Base-by-base conservation (phyloP, 768 basidiomycete species). In the Suillus subaureus region DNA sequence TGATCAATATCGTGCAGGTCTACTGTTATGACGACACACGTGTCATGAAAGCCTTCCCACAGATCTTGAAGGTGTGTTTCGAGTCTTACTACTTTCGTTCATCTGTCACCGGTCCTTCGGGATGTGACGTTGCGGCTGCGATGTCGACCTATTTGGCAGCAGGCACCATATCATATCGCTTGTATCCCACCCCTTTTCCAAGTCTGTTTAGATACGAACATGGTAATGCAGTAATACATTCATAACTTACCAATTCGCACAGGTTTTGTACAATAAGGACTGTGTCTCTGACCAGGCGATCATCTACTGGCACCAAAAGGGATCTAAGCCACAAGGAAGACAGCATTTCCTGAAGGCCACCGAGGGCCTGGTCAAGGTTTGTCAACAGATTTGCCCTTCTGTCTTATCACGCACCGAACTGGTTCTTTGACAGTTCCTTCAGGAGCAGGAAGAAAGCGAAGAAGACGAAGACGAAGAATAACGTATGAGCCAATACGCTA, bases 251-350 rank as follows among this genome's bases (percentile, higher is more conserved):
- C n/a, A 40, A 37, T 4, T 63, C 52, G n/a, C 62, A 39, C 71
- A 95, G 93, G 90, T 96, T 71, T 83, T 98, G 77, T 98, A 97
- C 81, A 96, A 96, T 81, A 89, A 92, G 72, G 97, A 99, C 72
- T 95, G 95, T 79, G 85, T 98, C 71, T 93, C 95, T 63, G 95
- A 96, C 74, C 91, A 96, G 74, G 96, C 96, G 67, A 96, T 99
- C 73, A 91, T 98, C 66, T 99, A 97, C 78, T 99, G 97, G 97
- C 84, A 94, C 79, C 90, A 93, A 80, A 99, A 99, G 80, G 97
- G 97, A 61, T 92, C 96, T 57, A 97, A 95, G 79, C 87, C 94
- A 0, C 94, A 98, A 78, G 97, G 96, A 58, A 89, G 91, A 74
- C 95, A 97, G 77, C 92, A 96, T 77, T 98, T 99, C 84, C 80